Conservation (phyloP, 2,329 filamentous ascomycete genomes). For the Ustilaginoidea virens region DNA sequence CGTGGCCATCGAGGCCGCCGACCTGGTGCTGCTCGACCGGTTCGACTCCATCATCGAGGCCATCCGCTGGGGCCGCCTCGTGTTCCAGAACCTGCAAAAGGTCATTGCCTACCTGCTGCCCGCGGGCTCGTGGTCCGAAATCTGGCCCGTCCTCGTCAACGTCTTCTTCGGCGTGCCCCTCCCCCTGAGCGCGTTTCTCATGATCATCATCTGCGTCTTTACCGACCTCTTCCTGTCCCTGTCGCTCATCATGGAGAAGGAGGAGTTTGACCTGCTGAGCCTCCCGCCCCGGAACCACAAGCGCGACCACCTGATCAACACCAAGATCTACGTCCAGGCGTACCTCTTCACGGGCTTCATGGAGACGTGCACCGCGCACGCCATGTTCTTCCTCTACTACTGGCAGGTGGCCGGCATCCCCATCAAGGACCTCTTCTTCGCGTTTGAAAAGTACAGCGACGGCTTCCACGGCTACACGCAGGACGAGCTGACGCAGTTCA, state of each 20-base stretch:
- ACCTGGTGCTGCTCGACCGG: constrained; percentile 54
- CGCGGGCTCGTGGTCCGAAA: constrained; percentile 38
- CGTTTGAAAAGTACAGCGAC: constrained; percentile 41
- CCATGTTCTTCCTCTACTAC: constrained; percentile 52
- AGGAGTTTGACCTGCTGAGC: constrained; percentile 59
- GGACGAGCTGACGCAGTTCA: constrained; percentile 44
- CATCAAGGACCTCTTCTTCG: constrained; percentile 52
- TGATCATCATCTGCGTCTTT: constrained; percentile 48
- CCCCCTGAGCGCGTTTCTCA: constrained; percentile 34
- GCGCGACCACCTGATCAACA: constrained; percentile 58
- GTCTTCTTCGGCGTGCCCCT: constrained; percentile 39
- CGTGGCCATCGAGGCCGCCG: constrained; percentile 47
- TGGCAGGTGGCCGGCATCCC: constrained; percentile 45
- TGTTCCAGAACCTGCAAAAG: constrained; percentile 26
- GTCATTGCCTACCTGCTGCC: constrained; percentile 30
- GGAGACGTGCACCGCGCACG: constrained; percentile 43
- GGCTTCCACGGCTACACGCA: constrained; percentile 39
- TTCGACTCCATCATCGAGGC: constrained; percentile 57
- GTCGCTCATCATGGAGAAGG: constrained; percentile 59
- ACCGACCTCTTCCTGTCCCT: constrained; percentile 64
- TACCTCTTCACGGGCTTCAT: constrained; percentile 57
- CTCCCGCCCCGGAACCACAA: constrained; percentile 53
- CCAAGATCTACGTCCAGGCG: constrained; percentile 54
- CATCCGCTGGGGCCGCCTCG: constrained; percentile 29
- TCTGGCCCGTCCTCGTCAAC: constrained; percentile 40